phyloP scores from a whole-genome alignment of 2,329 filamentous ascomycete genomes.

The Talaromyces islandicus region DNA sequence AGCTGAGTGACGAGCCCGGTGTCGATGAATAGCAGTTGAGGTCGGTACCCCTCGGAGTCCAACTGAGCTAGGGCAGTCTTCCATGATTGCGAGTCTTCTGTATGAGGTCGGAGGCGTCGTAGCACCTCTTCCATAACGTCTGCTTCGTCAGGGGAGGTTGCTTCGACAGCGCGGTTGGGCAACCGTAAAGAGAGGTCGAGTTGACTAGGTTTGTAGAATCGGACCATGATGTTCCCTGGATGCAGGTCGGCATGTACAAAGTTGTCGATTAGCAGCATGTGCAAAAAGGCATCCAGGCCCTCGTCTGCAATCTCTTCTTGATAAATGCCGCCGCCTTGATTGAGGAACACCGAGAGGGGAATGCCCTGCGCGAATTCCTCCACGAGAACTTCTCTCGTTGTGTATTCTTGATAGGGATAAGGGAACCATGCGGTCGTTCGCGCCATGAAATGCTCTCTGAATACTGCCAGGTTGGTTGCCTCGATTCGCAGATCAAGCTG shows the following conservation, averaged over 20 bases:
- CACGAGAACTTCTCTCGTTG: conserved; percentile 83
- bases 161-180: conserved; percentile 36
- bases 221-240: conserved; percentile 98
- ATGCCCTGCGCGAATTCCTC: conserved; percentile 97
- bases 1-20: conserved; percentile 92
- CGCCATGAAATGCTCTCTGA: conserved; percentile 84
- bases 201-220: conserved; percentile 81
- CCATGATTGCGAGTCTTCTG: conserved; percentile 66
- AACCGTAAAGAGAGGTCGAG: conserved; percentile 57
- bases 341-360: conserved; percentile 80
- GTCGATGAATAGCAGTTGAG: conserved; percentile 95
- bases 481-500: conserved; percentile 94
- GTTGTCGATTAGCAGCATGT: conserved; percentile 95
- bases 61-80: conserved; percentile 66
- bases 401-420: conserved; percentile 87
- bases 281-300: conserved; percentile 88
- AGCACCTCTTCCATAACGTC: conserved; percentile 88
- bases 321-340: conserved; percentile 86
- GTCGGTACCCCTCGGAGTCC: conserved; percentile 80
- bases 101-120: conserved; percentile 68
- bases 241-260: conserved; percentile 96
- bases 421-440: conserved; percentile 95
- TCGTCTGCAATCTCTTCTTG: conserved; percentile 92
- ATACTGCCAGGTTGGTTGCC: conserved; percentile 77
- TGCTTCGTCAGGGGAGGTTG: conserved; percentile 46